phyloP scores from a whole-genome alignment of 2,329 filamentous ascomycete genomes.

The Stagonosporopsis chrysanthemi region DNA sequence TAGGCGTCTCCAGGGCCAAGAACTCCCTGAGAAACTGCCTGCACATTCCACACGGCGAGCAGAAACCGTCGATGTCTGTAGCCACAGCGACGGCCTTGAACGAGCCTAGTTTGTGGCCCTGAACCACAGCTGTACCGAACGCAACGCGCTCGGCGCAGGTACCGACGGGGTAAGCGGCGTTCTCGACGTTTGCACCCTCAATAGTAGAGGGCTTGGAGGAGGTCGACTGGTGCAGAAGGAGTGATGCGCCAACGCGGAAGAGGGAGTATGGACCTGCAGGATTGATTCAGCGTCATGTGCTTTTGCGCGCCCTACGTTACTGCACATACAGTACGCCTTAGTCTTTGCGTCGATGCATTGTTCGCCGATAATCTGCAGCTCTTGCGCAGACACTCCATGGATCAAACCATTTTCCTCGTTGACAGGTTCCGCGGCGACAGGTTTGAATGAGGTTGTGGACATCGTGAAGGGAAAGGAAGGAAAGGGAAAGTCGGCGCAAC shows the following conservation, averaged over 20 bases:
- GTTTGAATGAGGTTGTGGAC: conserved; percentile 40
- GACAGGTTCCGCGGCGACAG: conserved; percentile 34
- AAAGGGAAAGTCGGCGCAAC: conserved; percentile 18
- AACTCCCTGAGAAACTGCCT: conserved; percentile 74
- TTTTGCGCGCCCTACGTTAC: not conserved
- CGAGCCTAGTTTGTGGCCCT: conserved; percentile 56
- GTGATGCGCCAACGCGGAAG: conserved; percentile 86
- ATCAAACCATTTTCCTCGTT: conserved; percentile 53
- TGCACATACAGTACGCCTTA: conserved; percentile 77
- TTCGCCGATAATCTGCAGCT: conserved; percentile 70
- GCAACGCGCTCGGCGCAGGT: conserved; percentile 93
- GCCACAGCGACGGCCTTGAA: conserved; percentile 80
- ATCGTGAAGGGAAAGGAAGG: conserved; percentile 41
- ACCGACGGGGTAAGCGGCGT: conserved; percentile 91
- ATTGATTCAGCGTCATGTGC: not conserved
- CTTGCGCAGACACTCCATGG: conserved; percentile 64
- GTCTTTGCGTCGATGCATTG: conserved; percentile 75
- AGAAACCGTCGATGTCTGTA: conserved; percentile 69
- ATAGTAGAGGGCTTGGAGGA: conserved; percentile 57
- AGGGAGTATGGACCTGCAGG: conserved; percentile 79
- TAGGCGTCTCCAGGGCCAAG: conserved; percentile 64
- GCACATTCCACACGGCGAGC: conserved; percentile 89
- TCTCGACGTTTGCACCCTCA: conserved; percentile 80
- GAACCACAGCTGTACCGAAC: conserved; percentile 75
- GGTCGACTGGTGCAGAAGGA: conserved; percentile 61